A percentile compares a stretch with the other conserved stretches of the same genome.
phyloP scores from a whole-genome alignment of 345 rosid species.

The Acer yangbiense region DNA sequence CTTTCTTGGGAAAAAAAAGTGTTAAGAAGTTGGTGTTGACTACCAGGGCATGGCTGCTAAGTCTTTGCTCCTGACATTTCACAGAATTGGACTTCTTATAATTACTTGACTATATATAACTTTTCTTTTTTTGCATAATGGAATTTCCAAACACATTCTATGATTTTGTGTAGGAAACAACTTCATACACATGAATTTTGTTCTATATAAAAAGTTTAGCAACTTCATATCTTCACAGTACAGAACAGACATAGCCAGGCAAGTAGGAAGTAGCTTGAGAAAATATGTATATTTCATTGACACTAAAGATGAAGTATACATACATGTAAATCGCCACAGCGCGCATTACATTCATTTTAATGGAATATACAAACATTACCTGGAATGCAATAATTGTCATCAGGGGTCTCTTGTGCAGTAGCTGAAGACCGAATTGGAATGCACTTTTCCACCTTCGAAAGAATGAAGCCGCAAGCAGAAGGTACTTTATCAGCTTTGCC shows the following conservation, averaged over 20 bases:
- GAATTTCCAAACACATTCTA: too few species aligned
- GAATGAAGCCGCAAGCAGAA: not conserved
- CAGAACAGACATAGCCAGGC: not conserved
- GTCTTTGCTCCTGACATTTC: too few species aligned
- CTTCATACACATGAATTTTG: too few species aligned
- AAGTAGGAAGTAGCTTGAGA: not conserved
- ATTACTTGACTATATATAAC: too few species aligned
- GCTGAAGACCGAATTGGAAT: not conserved
- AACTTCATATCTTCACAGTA: too few species aligned
- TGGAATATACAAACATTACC: conserved; percentile 1
- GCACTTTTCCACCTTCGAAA: conserved; percentile 3
- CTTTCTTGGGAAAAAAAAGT: not conserved
- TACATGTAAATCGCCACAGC: conserved; percentile 5
- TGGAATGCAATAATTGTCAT: conserved; percentile 15
- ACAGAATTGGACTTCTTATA: too few species aligned
- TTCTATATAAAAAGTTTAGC: too few species aligned
- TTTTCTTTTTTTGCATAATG: too few species aligned
- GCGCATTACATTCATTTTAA: conserved; percentile 27
- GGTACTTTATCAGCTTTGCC: not conserved
- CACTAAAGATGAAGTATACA: conserved; percentile 28
- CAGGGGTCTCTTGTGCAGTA: not conserved
- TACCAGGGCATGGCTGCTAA: too few species aligned
- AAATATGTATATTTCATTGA: conserved; percentile 26
- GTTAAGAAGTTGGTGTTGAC: not conserved
- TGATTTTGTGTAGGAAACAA: too few species aligned